Evolutionary conservation across 495 filamentous ascomycete species (phyloP), one percentile per base, ranked within the genome.

Genomic region (Staphylotrichum longicolle): DNA sequence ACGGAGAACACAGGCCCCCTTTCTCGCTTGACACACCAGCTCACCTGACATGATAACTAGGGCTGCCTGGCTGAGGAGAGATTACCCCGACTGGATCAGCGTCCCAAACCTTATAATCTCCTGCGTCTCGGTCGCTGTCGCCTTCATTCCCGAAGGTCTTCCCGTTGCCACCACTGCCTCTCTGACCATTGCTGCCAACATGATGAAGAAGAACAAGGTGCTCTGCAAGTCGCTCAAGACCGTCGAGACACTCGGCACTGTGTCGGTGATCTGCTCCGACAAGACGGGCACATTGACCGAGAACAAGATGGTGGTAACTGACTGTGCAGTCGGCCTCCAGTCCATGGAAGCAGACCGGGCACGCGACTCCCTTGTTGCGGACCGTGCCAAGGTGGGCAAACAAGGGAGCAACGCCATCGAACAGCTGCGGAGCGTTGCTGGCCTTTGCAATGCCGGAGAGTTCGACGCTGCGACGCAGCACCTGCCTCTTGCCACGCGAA

Each of bases 91-190:
- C 45, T 91, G 83, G 78, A 91, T 92, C 70, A 84, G 80, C 57
- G 86, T 89, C 7, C 82, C 86, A 1, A 80, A 80, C 7, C 77
- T 90, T 60, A 83, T 91, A 51, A 85, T 89, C 39, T 78, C 80
- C 66, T 84, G 84, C 61, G 86, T 91, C 64, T 83, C 82, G 12
- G 84, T 86, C 27, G 85, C 86, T 3, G 83, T 90, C 9, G 88
- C 88, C 34, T 90, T 90, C 69, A 88, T 91, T 53, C 87, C 88
- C 0, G 87, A 89, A 62, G 88, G 86, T 27, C 75, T 90, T 3
- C 88, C 87, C 0, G 85, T 91, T 40, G 86, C 83, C 12, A 71
- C 89, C n/a, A 86, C 86, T 0, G 77, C 86, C 11, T 74, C 71
- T 30, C 66, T 79, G 46, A 79, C 75, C 7, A 88, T 86, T 65